Evolutionary conservation across 345 rosid genomes (phyloP).

Genomic region (Psidium guajava): DNA sequence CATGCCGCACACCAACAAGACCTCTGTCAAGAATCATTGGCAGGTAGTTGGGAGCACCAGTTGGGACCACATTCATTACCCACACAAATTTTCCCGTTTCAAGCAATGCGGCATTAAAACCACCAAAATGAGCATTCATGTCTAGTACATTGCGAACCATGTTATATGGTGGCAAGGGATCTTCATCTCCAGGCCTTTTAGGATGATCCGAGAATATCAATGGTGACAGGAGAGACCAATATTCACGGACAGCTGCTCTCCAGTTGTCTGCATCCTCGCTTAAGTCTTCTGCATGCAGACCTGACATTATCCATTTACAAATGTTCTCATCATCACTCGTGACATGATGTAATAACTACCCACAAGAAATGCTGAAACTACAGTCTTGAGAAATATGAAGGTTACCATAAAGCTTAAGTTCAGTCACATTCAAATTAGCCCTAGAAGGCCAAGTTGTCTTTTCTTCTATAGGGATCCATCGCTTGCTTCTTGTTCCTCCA

Average conservation of each 20-base stretch:
- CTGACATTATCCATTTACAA: slow-evolving; percentile 23
- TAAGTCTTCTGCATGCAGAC: slow-evolving; percentile 55
- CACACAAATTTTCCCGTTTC: slow-evolving; percentile 79
- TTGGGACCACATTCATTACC: slow-evolving; percentile 98
- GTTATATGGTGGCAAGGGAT: slow-evolving; percentile 95
- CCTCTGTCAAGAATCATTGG: slow-evolving; percentile 91
- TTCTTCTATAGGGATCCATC: slow-evolving; percentile 86
- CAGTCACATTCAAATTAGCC: slow-evolving; percentile 57
- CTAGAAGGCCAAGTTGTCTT: slow-evolving; percentile 83
- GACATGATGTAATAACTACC: background rate
- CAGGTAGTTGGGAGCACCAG: slow-evolving; percentile 69
- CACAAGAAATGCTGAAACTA: background rate
- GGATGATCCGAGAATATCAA: slow-evolving; percentile 99
- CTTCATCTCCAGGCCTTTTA: slow-evolving; percentile 98
- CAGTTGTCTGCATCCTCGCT: slow-evolving; percentile 53
- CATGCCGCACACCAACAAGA: slow-evolving; percentile 79
- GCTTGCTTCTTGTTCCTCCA: slow-evolving; percentile 65
- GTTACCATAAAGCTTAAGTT: slow-evolving; percentile 75
- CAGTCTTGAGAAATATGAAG: background rate
- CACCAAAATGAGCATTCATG: slow-evolving; percentile 94
- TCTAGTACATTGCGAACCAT: slow-evolving; percentile 94
- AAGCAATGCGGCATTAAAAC: slow-evolving; percentile 74
- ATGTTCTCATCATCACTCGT: background rate
- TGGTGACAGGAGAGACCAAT: slow-evolving; percentile 96
- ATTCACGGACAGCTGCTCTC: slow-evolving; percentile 50